A percentile compares a stretch with the other conserved stretches of the same genome.
These are phyloP conservation scores for Arachis hypogaea DNA, from an alignment of 306 rosid genomes.

Conservation along the genomic window DNA sequence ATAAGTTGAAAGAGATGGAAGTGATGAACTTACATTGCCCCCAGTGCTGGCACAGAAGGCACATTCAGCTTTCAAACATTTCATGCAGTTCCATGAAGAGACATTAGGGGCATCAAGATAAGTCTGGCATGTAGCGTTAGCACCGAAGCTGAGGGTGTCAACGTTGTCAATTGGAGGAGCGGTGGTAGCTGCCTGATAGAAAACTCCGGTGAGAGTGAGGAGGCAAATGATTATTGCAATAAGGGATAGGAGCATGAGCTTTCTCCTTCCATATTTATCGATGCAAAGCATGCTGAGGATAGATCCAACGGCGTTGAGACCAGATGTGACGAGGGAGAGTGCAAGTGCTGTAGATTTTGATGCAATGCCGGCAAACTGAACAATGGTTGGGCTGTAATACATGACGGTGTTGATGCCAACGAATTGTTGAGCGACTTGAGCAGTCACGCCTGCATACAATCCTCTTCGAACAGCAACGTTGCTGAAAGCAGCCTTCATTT, in stretches of 20 bases:
- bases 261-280: slow-evolving; percentile 74
- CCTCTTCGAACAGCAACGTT: slow-evolving; percentile 62
- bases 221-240: slow-evolving; percentile 65
- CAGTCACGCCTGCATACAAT: slow-evolving; percentile 64
- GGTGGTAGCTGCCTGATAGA: slow-evolving; percentile 54
- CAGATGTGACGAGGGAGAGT: slow-evolving; percentile 76
- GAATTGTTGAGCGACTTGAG: slow-evolving; percentile 81
- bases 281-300: slow-evolving; percentile 63
- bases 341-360: slow-evolving; percentile 75
- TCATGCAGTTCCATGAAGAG: slow-evolving; percentile 76
- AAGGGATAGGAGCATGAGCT: slow-evolving; percentile 64
- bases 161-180: slow-evolving; percentile 52
- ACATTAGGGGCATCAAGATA: slow-evolving; percentile 45
- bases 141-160: slow-evolving; percentile 59
- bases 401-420: slow-evolving; percentile 85
- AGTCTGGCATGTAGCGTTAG: slow-evolving; percentile 60
- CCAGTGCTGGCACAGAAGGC: slow-evolving; percentile 61
- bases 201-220: slow-evolving; percentile 47
- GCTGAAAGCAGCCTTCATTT: slow-evolving; percentile 46
- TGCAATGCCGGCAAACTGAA: slow-evolving; percentile 85
- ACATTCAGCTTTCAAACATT: slow-evolving; percentile 56
- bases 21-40: slow-evolving; percentile 42
- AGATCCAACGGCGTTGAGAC: slow-evolving; percentile 70
- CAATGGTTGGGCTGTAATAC: slow-evolving; percentile 87
- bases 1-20: too few relatives aligned